Base-by-base conservation (phyloP, 805 yeast genomes). In the Schwanniomyces vanrijiae region DNA sequence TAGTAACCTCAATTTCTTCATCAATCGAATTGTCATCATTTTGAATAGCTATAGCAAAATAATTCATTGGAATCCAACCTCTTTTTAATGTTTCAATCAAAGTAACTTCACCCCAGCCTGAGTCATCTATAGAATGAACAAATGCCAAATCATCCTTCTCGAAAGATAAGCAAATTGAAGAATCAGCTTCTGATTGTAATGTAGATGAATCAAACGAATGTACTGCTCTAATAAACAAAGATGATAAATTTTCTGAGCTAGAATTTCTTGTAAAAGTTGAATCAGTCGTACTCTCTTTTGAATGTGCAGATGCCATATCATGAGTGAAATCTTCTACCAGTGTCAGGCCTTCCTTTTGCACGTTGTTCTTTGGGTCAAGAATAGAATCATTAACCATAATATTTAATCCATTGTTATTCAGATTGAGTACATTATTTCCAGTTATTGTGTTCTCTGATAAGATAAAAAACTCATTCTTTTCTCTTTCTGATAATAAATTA, bases 101-200 rank as follows among this genome's bases (percentile, higher is more conserved):
- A 0, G 91, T 87, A 2, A 87, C 94, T 62, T 88, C 95, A 49
- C 91, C 92, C 95, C 95, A 88, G 0, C 94, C 95, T 18, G 90
- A 83, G 45, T 84, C 84, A 61, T 87, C 94, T 19, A 86, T 80
- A 6, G 87, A 79, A 57, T 86, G 90, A 4, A 88, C 88, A 63
- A 86, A 88, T 16, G 89, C 91, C 42, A 84, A 68, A 55, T 86
- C 94, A 51, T 80, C 78, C 51, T 80, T 81, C 19, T 79, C 78
- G 61, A 88, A 88, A 0, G 90, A 83, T 7, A 88, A 69, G 61
- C 95, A 88, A 37, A 87, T 83, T 0, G 88, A 78, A 5, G 84
- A 78, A 59, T 86, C 92, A 22, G 83, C 80, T 40, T 77, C 77
- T 9, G 84, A 74, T 51, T 86, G 86, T 39, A 86, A 65, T 0